Evolutionary conservation across 768 basidiomycete species (phyloP).

Genomic region (Mycena pura): DNA sequence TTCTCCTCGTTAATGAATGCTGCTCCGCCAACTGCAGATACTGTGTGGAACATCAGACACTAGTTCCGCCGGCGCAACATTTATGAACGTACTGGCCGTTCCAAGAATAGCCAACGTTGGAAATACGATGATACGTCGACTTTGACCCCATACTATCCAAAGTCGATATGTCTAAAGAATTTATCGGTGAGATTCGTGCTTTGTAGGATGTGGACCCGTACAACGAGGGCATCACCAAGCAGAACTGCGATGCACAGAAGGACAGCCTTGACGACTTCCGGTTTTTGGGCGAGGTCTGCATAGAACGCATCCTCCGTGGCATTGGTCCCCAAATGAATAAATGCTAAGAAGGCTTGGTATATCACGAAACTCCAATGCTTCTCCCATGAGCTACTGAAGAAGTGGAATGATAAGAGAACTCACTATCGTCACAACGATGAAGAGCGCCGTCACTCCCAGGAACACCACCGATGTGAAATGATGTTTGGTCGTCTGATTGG

Average conservation of each 20-base stretch:
- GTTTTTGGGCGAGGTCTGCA: background rate
- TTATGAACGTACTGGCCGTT: background rate
- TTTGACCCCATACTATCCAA: slow-evolving; percentile 32
- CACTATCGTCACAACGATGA: too few species aligned
- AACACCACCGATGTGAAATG: too few species aligned
- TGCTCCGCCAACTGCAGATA: too few species aligned
- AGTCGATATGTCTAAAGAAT: slow-evolving; percentile 53
- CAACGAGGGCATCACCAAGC: slow-evolving; percentile 8
- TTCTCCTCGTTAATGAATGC: background rate
- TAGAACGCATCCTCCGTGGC: slow-evolving; percentile 7
- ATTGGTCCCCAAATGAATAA: too few species aligned
- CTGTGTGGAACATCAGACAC: too few species aligned
- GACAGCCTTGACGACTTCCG: background rate
- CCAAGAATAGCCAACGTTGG: slow-evolving; percentile 1
- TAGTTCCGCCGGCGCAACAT: background rate
- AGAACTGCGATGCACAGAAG: background rate
- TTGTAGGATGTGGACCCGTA: background rate
- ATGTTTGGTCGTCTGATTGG: too few species aligned
- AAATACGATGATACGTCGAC: slow-evolving; percentile 3
- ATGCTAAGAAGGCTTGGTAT: too few species aligned
- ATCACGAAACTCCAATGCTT: too few species aligned
- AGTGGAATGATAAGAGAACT: too few species aligned
- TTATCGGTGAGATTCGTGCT: background rate
- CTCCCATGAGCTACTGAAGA: too few species aligned
- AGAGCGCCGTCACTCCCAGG: too few species aligned